Conservation (phyloP, 352 stramenopile species). For the Pythium phragmiticola region DNA sequence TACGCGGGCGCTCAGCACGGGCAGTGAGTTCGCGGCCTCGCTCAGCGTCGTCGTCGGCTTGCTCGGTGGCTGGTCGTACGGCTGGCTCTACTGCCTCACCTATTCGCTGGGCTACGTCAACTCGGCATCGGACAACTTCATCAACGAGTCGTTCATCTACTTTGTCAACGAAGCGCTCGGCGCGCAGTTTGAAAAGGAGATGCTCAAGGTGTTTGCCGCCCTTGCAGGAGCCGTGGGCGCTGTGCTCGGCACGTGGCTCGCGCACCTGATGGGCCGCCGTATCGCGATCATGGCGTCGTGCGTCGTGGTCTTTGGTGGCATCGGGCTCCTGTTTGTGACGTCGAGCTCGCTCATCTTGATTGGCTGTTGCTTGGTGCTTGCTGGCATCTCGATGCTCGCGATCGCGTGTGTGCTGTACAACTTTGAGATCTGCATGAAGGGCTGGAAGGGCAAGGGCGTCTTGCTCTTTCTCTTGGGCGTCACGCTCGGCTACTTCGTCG, state of each 20-base stretch:
- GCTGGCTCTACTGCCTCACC: conserved; percentile 77
- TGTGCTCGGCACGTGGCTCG: conserved; percentile 45
- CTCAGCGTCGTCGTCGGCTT: conserved; percentile 74
- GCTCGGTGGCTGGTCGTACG: conserved; percentile 71
- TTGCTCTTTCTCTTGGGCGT: conserved; percentile 78
- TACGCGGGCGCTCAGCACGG: conserved; percentile 75
- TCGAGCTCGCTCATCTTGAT: conserved; percentile 70
- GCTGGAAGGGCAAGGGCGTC: conserved; percentile 86
- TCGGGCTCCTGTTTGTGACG: conserved; percentile 64
- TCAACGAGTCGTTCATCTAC: conserved; percentile 85
- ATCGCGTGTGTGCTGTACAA: conserved; percentile 81
- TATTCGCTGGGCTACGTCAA: conserved; percentile 87
- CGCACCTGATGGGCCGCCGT: conserved; percentile 62
- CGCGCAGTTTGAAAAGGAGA: conserved; percentile 51
- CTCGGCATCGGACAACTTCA: conserved; percentile 60
- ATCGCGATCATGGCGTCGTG: conserved; percentile 62
- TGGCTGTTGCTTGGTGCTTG: conserved; percentile 62
- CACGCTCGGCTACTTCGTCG: conserved; percentile 73
- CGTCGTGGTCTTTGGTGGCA: conserved; percentile 58
- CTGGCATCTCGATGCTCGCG: conserved; percentile 76
- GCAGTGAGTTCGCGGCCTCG: conserved; percentile 77
- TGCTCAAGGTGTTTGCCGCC: conserved; percentile 73
- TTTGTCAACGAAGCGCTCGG: conserved; percentile 61
- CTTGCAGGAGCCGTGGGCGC: conserved; percentile 49
- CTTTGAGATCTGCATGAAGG: conserved; percentile 86